Conservation (phyloP, 768 basidiomycete species). For the Cyathus striatus region DNA sequence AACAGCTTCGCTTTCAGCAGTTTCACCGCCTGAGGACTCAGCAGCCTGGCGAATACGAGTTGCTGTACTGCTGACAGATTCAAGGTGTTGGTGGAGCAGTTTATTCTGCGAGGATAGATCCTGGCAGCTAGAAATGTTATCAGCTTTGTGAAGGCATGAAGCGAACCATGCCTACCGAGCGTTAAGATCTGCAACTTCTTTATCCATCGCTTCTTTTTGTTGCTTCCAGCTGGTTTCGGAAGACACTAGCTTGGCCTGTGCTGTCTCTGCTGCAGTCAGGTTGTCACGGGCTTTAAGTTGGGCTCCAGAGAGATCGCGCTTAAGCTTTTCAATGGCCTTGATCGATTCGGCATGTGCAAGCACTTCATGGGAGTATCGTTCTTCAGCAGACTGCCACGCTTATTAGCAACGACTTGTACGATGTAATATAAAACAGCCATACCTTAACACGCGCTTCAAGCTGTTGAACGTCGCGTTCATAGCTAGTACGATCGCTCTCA, state of each 20-base stretch:
- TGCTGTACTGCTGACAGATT: constrained; percentile 78
- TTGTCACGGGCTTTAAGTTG: constrained; percentile 56
- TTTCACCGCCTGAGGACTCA: constrained; percentile 32
- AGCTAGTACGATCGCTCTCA: constrained; percentile 55
- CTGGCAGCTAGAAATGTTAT: constrained; percentile 43
- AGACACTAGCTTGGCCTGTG: constrained; percentile 61
- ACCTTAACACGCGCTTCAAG: constrained; percentile 72
- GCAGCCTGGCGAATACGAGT: constrained; percentile 73
- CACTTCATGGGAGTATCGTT: constrained; percentile 77
- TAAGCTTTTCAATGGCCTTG: constrained; percentile 62
- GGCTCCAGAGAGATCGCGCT: constrained; percentile 50
- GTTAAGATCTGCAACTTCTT: constrained; percentile 70
- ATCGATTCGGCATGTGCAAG: constrained; percentile 82
- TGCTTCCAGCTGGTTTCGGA: constrained; percentile 79
- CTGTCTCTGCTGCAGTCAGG: constrained; percentile 62
- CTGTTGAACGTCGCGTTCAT: constrained; percentile 61
- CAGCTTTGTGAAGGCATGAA: no score
- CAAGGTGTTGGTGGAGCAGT: constrained; percentile 78
- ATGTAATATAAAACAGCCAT: constrained; percentile 5
- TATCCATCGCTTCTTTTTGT: constrained; percentile 72
- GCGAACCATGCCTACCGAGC: constrained; percentile 57
- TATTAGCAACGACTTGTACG: neutral
- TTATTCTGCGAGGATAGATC: constrained; percentile 75
- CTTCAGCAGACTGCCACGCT: constrained; percentile 58
- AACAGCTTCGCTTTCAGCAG: constrained; percentile 37